phyloP scores from a whole-genome alignment of 108 stramenopile species.

The Skeletonema grethae region DNA sequence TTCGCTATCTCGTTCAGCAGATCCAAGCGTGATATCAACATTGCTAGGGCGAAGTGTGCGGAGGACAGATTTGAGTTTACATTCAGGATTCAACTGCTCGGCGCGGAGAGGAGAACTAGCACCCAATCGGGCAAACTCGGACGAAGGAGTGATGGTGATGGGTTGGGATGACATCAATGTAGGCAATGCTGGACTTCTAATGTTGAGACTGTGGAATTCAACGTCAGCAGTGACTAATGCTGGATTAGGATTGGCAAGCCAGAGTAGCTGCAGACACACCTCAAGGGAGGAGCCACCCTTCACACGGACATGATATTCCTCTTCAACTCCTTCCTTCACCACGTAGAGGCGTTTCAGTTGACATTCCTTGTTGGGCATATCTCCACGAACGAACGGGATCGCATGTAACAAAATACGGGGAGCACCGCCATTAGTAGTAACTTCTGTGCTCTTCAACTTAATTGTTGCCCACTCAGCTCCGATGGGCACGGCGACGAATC shows the following conservation, averaged over 20 bases:
- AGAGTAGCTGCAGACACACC: slow-evolving; percentile 46
- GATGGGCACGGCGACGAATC: slow-evolving; percentile 30
- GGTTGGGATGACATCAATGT: slow-evolving; percentile 34
- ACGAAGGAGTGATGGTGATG: slow-evolving; percentile 28
- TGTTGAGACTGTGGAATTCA: slow-evolving; percentile 43
- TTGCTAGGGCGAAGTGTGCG: slow-evolving; percentile 39
- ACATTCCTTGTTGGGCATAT: slow-evolving; percentile 40
- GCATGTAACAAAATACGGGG: slow-evolving; percentile 37
- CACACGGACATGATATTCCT: slow-evolving; percentile 31
- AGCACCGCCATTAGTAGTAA: background rate
- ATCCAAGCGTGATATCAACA: slow-evolving; percentile 24
- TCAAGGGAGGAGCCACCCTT: slow-evolving; percentile 45
- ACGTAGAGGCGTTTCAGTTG: slow-evolving; percentile 25
- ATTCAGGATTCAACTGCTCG: slow-evolving; percentile 37
- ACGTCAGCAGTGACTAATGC: slow-evolving; percentile 23
- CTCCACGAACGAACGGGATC: slow-evolving; percentile 38
- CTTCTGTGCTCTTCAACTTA: slow-evolving; percentile 30
- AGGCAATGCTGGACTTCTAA: slow-evolving; percentile 15
- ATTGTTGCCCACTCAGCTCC: slow-evolving; percentile 39
- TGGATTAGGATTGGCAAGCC: slow-evolving; percentile 45
- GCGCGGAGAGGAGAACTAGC: slow-evolving; percentile 39
- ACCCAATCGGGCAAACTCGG: slow-evolving; percentile 38
- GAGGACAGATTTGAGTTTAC: slow-evolving; percentile 28
- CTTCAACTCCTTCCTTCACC: slow-evolving; percentile 29
- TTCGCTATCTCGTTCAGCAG: slow-evolving; percentile 24